phyloP scores from a whole-genome alignment of 2,329 filamentous ascomycete genomes.

The Pseudohalonectria lignicola region DNA sequence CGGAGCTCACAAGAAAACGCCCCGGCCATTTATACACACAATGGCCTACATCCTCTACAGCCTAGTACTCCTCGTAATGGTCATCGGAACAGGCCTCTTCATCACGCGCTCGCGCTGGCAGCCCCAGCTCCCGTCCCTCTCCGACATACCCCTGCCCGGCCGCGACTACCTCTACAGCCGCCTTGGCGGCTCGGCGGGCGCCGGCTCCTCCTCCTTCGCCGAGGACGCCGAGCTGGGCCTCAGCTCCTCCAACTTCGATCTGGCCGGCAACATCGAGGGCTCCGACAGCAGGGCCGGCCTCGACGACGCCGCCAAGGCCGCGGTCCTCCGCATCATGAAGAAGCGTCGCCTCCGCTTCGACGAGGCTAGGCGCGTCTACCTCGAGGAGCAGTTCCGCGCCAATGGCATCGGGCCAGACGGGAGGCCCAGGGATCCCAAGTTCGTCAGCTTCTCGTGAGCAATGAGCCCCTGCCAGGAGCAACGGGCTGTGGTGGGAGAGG shows the following conservation, averaged over 20 bases:
- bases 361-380: slow-evolving; percentile 77
- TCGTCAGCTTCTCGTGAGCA: slow-evolving; percentile 74
- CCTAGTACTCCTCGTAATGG: slow-evolving; percentile 58
- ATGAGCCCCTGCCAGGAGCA: background rate
- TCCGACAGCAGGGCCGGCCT: slow-evolving; percentile 73
- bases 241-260: slow-evolving; percentile 71
- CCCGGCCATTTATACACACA: too few species aligned
- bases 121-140: slow-evolving; percentile 41
- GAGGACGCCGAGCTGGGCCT: slow-evolving; percentile 83
- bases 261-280: slow-evolving; percentile 66
- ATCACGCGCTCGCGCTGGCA: slow-evolving; percentile 72
- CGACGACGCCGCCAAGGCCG: slow-evolving; percentile 67
- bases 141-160: slow-evolving; percentile 37
- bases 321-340: slow-evolving; percentile 88
- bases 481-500: background rate
- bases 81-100: slow-evolving; percentile 67
- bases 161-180: slow-evolving; percentile 61
- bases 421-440: slow-evolving; percentile 81
- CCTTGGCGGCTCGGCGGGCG: slow-evolving; percentile 37
- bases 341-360: slow-evolving; percentile 73
- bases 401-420: slow-evolving; percentile 87
- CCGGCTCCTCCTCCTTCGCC: slow-evolving; percentile 61
- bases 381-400: slow-evolving; percentile 74
- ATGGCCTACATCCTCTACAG: slow-evolving; percentile 80
- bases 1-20: too few species aligned